Percentiles rank a stretch among this genome's conserved stretches.
Conservation (phyloP, 208 protist genomes). For the Leptomonas pyrrhocoris region DNA sequence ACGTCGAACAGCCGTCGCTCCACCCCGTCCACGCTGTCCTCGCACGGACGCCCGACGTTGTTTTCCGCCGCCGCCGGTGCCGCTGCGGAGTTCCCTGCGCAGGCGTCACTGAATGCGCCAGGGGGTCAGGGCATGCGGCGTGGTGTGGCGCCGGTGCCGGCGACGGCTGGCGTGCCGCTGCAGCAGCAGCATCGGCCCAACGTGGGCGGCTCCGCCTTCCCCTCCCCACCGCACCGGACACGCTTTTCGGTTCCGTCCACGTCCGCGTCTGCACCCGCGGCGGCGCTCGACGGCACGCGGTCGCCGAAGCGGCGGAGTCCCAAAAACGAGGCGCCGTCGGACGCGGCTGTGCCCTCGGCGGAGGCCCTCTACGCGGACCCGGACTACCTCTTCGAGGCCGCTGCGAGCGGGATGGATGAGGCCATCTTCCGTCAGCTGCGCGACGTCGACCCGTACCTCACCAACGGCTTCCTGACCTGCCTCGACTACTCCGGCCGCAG, state of each 20-base stretch:
- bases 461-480: constrained; percentile 62
- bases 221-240: not conserved
- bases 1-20: constrained; percentile 36
- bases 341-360: constrained; percentile 18
- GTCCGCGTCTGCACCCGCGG: not conserved
- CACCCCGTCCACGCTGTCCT: constrained; percentile 32
- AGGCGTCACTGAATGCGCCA: constrained; percentile 1
- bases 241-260: not conserved
- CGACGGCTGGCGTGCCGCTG: constrained; percentile 10
- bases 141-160: constrained; percentile 16
- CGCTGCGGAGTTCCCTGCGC: constrained; percentile 12
- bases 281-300: not conserved
- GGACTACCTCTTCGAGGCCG: constrained; percentile 48
- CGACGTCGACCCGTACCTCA: constrained; percentile 60
- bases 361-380: constrained; percentile 41
- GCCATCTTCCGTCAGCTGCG: constrained; percentile 60
- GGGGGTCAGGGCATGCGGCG: not conserved
- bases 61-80: no score
- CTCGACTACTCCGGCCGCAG: constrained; percentile 80
- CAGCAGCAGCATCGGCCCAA: not conserved
- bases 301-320: constrained; percentile 20
- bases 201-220: not conserved
- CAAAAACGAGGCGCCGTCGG: constrained; percentile 3
- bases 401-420: constrained; percentile 42
- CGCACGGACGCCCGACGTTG: not conserved